phyloP scores from a whole-genome alignment of 2,329 filamentous ascomycete genomes.

The Claviceps sp. region DNA sequence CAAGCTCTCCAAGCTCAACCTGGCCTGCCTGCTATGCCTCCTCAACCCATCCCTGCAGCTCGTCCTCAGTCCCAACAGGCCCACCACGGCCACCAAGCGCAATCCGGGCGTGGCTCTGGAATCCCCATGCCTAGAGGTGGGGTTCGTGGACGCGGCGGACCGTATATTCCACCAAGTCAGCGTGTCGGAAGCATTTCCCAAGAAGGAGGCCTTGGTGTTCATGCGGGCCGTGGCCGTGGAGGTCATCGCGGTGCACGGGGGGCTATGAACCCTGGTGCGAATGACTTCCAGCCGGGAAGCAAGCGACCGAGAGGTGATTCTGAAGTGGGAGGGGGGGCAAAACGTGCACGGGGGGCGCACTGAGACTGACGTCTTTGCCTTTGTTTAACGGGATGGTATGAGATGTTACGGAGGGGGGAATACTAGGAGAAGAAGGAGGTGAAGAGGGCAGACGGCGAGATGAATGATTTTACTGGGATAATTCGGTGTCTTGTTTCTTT shows the following conservation, averaged over 20 bases:
- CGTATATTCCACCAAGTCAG: conserved; percentile 25
- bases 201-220: conserved; percentile 17
- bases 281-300: conserved; percentile 44
- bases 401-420: neutral
- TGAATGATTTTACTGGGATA: too few relatives aligned
- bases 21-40: too few relatives aligned
- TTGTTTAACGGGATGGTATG: neutral
- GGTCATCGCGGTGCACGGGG: conserved; percentile 27
- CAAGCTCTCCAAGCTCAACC: too few relatives aligned
- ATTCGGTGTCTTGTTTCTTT: neutral
- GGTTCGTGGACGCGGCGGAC: conserved; percentile 24
- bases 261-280: conserved; percentile 35
- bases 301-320: conserved; percentile 44
- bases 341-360: conserved; percentile 28
- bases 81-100: conserved; percentile 9
- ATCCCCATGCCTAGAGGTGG: conserved; percentile 30
- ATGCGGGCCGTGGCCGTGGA: conserved; percentile 27
- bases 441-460: neutral
- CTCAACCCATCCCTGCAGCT: too few relatives aligned
- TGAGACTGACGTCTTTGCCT: conserved; percentile 9
- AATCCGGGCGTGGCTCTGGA: conserved; percentile 16
- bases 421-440: neutral
- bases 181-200: conserved; percentile 22
- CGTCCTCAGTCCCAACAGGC: conserved; percentile 5
- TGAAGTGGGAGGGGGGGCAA: conserved; percentile 27